Evolutionary conservation across 768 basidiomycete species (phyloP).

Genomic region (Filobasidium floriforme): DNA sequence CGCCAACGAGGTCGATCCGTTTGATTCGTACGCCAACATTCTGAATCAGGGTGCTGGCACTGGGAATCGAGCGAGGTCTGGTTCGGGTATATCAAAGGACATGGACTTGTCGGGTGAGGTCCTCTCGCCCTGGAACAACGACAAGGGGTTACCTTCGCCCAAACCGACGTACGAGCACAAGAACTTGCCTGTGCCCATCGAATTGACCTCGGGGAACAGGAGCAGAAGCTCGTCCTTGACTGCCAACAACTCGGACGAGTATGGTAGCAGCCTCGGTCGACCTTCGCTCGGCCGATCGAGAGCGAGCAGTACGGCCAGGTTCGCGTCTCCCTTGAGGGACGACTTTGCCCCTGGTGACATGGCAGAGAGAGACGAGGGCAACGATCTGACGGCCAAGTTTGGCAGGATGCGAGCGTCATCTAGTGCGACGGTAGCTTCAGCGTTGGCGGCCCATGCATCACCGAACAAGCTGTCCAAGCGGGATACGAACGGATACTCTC

Average conservation of each 20-base stretch:
- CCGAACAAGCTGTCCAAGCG: conserved; percentile 14
- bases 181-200: background rate
- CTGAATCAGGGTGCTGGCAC: background rate
- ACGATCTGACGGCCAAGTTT: conserved; percentile 8
- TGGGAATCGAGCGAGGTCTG: background rate
- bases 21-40: background rate
- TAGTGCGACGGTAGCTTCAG: conserved; percentile 1
- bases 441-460: too few relatives aligned
- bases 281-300: background rate
- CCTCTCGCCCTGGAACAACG: conserved; percentile 25
- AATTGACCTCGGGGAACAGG: background rate
- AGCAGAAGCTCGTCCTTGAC: background rate
- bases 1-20: conserved; percentile 9
- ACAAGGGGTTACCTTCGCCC: conserved; percentile 22
- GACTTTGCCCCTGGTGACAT: background rate
- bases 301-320: conserved; percentile 5
- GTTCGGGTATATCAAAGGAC: conserved; percentile 13
- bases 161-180: conserved; percentile 14
- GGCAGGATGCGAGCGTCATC: conserved; percentile 10
- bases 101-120: conserved; percentile 24
- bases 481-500: conserved; percentile 5
- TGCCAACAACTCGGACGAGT: background rate
- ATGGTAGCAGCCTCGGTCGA: conserved; percentile 10
- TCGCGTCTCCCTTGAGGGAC: conserved; percentile 15
- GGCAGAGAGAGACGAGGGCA: background rate